Percentiles rank a stretch among this genome's conserved stretches.
Conservation (phyloP, 2,329 filamentous ascomycete genomes). For the Aureobasidium sp. region DNA sequence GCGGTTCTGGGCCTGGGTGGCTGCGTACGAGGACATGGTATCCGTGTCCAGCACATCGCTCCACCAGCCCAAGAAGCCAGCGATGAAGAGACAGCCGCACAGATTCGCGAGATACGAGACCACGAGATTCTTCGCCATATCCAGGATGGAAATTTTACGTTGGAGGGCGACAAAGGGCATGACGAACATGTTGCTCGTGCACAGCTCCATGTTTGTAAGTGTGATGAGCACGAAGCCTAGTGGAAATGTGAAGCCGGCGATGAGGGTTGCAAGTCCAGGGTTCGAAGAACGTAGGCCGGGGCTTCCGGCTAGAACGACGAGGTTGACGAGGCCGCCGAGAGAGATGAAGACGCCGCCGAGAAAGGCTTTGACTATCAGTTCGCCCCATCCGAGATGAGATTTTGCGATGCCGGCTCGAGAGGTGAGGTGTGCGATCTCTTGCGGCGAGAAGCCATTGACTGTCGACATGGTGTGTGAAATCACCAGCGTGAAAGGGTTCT, state of each 20-base stretch:
- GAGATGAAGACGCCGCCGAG: slow-evolving; percentile 27
- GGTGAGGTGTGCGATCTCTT: slow-evolving; percentile 15
- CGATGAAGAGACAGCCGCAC: slow-evolving; percentile 16
- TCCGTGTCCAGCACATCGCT: slow-evolving; percentile 15
- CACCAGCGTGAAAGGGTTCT: no score
- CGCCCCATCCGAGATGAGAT: slow-evolving; percentile 23
- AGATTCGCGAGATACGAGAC: slow-evolving; percentile 16
- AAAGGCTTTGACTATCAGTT: slow-evolving; percentile 27
- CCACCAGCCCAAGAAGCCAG: slow-evolving; percentile 17
- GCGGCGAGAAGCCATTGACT: slow-evolving; percentile 11
- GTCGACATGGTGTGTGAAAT: background rate
- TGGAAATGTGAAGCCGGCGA: slow-evolving; percentile 15
- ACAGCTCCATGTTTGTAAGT: slow-evolving; percentile 17
- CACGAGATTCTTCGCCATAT: slow-evolving; percentile 14
- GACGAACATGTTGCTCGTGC: slow-evolving; percentile 18
- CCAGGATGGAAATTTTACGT: slow-evolving; percentile 13
- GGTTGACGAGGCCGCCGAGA: slow-evolving; percentile 26
- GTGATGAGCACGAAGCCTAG: slow-evolving; percentile 18
- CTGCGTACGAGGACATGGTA: slow-evolving; percentile 12
- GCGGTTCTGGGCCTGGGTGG: background rate
- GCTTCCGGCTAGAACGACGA: slow-evolving; percentile 26
- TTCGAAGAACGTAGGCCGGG: slow-evolving; percentile 17
- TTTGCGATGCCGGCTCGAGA: slow-evolving; percentile 16
- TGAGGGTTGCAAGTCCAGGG: slow-evolving; percentile 15
- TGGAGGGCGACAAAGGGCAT: slow-evolving; percentile 15